Percentiles rank a stretch among this genome's conserved stretches.
These are phyloP conservation scores for Brassica juncea DNA, from an alignment of 345 rosid species.

Conservation along the genomic window DNA sequence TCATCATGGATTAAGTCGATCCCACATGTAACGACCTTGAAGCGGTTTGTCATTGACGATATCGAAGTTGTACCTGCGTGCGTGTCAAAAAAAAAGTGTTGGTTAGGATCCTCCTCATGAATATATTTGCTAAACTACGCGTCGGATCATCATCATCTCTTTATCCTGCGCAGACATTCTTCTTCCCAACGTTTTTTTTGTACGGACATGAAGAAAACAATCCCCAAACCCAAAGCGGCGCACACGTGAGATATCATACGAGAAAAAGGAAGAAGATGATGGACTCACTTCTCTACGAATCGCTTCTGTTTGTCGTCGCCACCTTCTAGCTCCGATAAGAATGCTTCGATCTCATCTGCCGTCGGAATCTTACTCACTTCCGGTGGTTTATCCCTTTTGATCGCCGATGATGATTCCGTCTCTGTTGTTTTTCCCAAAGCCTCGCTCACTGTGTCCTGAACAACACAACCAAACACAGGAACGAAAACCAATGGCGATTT, in stretches of 20 bases:
- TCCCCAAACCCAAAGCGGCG: constrained; percentile 7
- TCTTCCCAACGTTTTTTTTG: neutral
- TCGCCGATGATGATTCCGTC: constrained; percentile 20
- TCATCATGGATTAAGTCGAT: constrained; percentile 45
- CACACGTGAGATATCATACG: constrained; percentile 5
- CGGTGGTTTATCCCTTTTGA: constrained; percentile 1
- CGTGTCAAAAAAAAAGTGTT: constrained; percentile 12
- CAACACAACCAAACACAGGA: neutral
- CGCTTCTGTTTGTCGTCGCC: constrained; percentile 38
- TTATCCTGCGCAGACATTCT: constrained; percentile 48
- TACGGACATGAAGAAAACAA: constrained; percentile 5
- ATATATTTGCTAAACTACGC: constrained; percentile 35
- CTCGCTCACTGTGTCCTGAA: constrained; percentile 33
- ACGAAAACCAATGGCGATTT: neutral
- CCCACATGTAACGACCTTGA: constrained; percentile 73
- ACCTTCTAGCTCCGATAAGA: constrained; percentile 44
- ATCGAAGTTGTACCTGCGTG: constrained; percentile 61
- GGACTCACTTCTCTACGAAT: constrained; percentile 58
- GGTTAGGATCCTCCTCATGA: constrained; percentile 43
- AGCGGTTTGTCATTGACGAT: constrained; percentile 65
- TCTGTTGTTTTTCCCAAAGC: constrained; percentile 35
- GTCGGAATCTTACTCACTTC: constrained; percentile 33
- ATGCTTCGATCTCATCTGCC: constrained; percentile 50
- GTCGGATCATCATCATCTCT: constrained; percentile 4
- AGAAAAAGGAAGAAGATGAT: neutral